phyloP scores from a whole-genome alignment of 2,329 filamentous ascomycete genomes.

The Alternaria solani region DNA sequence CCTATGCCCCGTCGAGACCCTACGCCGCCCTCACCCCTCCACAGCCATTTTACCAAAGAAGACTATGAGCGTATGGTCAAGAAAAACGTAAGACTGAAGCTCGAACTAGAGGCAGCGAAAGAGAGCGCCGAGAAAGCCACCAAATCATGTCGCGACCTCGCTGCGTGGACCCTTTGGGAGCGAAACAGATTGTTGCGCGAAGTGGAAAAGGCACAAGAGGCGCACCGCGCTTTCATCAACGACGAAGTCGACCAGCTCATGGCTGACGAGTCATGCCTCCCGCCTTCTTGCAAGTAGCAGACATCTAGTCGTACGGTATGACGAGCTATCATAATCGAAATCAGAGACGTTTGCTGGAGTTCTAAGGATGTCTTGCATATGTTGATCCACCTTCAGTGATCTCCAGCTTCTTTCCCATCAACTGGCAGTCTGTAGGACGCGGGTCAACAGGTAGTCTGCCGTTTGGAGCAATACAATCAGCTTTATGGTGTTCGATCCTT shows the following conservation, averaged over 20 bases:
- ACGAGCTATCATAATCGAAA: no score
- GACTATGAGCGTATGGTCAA: neutral
- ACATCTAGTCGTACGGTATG: no score
- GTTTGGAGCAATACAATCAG: no score
- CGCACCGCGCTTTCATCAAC: neutral
- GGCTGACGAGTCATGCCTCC: neutral
- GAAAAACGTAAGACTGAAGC: neutral
- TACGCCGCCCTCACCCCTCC: neutral
- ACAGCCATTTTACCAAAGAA: neutral
- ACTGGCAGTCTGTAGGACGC: neutral
- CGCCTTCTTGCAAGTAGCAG: neutral
- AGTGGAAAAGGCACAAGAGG: neutral
- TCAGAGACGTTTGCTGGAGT: neutral
- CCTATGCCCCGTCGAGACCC: neutral
- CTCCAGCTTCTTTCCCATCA: neutral
- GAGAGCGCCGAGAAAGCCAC: neutral
- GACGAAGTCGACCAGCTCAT: neutral
- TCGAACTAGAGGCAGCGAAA: neutral
- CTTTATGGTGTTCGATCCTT: no score
- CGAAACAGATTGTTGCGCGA: neutral
- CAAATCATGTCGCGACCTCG: slow-evolving; percentile 4
- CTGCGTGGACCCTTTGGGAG: slow-evolving; percentile 7
- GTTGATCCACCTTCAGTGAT: neutral
- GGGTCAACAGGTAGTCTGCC: no score
- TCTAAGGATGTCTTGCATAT: no score